Percentiles rank a stretch among this genome's conserved stretches.
Evolutionary conservation across 352 stramenopile genomes (phyloP).

Genomic region (Globisporangium cystogenes): DNA sequence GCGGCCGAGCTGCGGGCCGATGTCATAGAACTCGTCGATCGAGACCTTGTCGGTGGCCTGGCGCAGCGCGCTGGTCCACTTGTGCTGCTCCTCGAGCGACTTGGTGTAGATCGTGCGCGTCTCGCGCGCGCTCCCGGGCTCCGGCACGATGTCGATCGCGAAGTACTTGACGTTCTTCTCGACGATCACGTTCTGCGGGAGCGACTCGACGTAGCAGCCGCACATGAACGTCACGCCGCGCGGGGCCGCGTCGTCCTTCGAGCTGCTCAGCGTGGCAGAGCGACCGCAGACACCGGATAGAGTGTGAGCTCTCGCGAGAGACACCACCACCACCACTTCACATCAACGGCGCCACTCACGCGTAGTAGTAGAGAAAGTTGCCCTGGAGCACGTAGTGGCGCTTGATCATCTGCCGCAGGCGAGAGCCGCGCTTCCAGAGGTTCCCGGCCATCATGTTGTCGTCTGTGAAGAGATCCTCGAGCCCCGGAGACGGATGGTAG

Average conservation of each 20-base stretch:
- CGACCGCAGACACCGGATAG: neutral
- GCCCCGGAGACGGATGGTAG: slow-evolving; percentile 15
- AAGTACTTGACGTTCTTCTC: slow-evolving; percentile 84
- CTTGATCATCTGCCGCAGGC: slow-evolving; percentile 85
- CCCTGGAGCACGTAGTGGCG: slow-evolving; percentile 81
- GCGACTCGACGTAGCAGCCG: slow-evolving; percentile 72
- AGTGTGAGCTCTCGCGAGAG: neutral
- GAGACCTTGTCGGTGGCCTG: slow-evolving; percentile 82
- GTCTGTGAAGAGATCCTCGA: slow-evolving; percentile 24
- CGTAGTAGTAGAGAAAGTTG: slow-evolving; percentile 88
- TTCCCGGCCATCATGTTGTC: slow-evolving; percentile 41
- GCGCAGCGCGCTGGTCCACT: slow-evolving; percentile 75
- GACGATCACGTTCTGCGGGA: slow-evolving; percentile 45
- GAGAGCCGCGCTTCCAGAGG: slow-evolving; percentile 73
- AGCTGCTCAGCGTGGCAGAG: slow-evolving; percentile 18
- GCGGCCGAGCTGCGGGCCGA: slow-evolving; percentile 82
- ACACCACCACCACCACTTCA: no score
- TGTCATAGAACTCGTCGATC: slow-evolving; percentile 89
- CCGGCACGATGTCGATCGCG: slow-evolving; percentile 83
- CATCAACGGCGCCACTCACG: slow-evolving; percentile 21
- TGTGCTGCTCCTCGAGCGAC: slow-evolving; percentile 63
- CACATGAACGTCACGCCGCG: slow-evolving; percentile 76
- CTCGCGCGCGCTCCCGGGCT: slow-evolving; percentile 56
- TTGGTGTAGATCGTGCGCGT: slow-evolving; percentile 83
- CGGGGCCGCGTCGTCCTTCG: slow-evolving; percentile 60